Evolutionary conservation across 2,329 filamentous ascomycete species (phyloP).

Genomic region (Ceratocystis alfenasii): DNA sequence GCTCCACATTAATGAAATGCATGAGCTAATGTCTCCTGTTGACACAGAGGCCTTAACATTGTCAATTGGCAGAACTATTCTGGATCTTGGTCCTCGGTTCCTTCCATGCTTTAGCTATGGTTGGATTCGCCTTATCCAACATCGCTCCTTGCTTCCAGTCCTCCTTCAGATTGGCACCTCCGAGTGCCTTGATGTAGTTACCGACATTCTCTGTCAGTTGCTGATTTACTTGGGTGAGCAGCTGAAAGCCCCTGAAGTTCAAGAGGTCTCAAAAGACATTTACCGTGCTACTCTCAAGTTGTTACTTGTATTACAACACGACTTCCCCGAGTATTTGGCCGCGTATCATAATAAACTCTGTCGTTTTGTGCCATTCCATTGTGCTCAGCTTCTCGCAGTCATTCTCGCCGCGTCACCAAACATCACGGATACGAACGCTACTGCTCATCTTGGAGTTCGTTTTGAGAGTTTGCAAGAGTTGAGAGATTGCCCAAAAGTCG

Average conservation of each 20-base stretch:
- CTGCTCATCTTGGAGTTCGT: conserved; percentile 60
- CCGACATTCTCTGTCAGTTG: conserved; percentile 71
- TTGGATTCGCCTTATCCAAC: conserved; percentile 73
- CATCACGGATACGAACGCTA: conserved; percentile 61
- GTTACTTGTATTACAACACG: conserved; percentile 75
- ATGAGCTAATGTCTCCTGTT: neutral
- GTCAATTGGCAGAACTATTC: conserved; percentile 44
- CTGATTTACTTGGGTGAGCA: conserved; percentile 66
- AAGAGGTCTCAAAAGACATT: conserved; percentile 62
- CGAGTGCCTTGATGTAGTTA: conserved; percentile 48
- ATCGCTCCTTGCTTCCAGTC: conserved; percentile 71
- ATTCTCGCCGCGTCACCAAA: conserved; percentile 74
- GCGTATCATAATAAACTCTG: conserved; percentile 76
- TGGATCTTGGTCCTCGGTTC: conserved; percentile 61
- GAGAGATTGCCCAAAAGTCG: conserved; percentile 52
- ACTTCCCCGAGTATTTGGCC: conserved; percentile 85
- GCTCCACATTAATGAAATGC: conserved; percentile 57
- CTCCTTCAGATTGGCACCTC: conserved; percentile 44
- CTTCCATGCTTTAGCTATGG: conserved; percentile 74
- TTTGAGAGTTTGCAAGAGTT: conserved; percentile 66
- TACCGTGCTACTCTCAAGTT: conserved; percentile 77
- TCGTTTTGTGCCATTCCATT: conserved; percentile 69
- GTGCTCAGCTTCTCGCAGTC: conserved; percentile 77
- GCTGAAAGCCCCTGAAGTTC: conserved; percentile 59
- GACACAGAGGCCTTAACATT: conserved; percentile 15